phyloP scores from a whole-genome alignment of 2,329 filamentous ascomycete genomes.

The Ampelomyces quisqualis region DNA sequence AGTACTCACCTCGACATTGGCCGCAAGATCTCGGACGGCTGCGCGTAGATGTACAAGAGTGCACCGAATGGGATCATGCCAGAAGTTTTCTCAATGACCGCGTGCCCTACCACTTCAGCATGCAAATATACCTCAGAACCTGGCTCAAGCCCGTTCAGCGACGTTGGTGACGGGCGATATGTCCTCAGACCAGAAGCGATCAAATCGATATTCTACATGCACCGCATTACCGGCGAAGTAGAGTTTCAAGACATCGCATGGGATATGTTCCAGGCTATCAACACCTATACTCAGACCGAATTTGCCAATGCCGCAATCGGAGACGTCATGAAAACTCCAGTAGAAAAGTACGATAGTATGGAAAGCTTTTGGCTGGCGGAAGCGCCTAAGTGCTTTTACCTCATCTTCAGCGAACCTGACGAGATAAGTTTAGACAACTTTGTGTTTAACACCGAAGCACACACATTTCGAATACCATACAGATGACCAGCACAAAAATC shows the following conservation, averaged over 20 bases:
- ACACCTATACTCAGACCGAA: conserved; percentile 44
- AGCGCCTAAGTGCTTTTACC: conserved; percentile 53
- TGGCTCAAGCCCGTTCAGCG: conserved; percentile 43
- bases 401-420: conserved; percentile 48
- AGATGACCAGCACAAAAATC: no score
- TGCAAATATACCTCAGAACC: conserved; percentile 44
- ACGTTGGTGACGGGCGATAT: conserved; percentile 48
- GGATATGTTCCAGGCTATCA: conserved; percentile 51
- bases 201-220: conserved; percentile 61
- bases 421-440: conserved; percentile 48
- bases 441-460: conserved; percentile 52
- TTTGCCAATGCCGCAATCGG: conserved; percentile 49
- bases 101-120: conserved; percentile 45
- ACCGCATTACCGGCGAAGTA: conserved; percentile 58
- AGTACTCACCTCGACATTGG: conserved; percentile 57
- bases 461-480: conserved; percentile 46
- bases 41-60: conserved; percentile 61
- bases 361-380: conserved; percentile 57
- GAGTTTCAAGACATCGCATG: conserved; percentile 49
- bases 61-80: conserved; percentile 62
- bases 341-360: conserved; percentile 35
- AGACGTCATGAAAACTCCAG: conserved; percentile 47
- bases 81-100: conserved; percentile 52
- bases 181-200: conserved; percentile 58
- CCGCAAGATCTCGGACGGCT: conserved; percentile 59